Base-by-base conservation (phyloP, 177 flowering plant genomes). In the Vitis hybrid region DNA sequence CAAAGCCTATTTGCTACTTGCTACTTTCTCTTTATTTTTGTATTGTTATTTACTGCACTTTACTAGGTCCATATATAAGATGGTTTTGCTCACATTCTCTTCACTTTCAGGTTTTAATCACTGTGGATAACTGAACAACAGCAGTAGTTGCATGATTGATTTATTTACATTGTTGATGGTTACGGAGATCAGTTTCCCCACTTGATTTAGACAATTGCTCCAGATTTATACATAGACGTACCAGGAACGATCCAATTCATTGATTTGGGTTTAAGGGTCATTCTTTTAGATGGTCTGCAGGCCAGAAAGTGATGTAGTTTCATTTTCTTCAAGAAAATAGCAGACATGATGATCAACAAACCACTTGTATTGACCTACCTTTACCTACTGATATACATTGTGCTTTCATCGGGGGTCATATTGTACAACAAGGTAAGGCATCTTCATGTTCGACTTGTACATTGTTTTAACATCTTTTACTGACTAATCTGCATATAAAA, bases 381-480 rank as follows among this genome's bases (percentile, higher is more conserved):
- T 32, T 93, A 91, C 83, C 83, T 93, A 15, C 74, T 93, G 14
- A 80, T 90, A 66, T 93, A 93, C 88, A 84, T 91, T 72, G 51
- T 88, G 69, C 92, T 93, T 51, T 93, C 98, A 2, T 91, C 98
- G 1, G 98, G 90, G 71, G 98, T 93, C 68, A 93, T 93, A 50
- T 79, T 93, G 83, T 93, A 91, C 78, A 93, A 93, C 84, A 93
- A 93, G 94, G 98, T 92, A 77, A 70, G 61, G 32, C 20, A 14
- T 14, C 17, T 9, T 2, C 50, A 12, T 58, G 15, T 57, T 64
- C 18, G 4, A 21, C 35, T 66, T 52, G 12, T 14, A 1, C 55
- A 27, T 53, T 18, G 15, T 24, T 48, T 18, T 54, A 10, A 9
- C 9, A 14, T 14, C 51, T 6, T 56, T 5, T 66, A 35, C 41